Evolutionary conservation across 352 stramenopile species (phyloP).

Genomic region (Phytophthora fragariaefolia): DNA sequence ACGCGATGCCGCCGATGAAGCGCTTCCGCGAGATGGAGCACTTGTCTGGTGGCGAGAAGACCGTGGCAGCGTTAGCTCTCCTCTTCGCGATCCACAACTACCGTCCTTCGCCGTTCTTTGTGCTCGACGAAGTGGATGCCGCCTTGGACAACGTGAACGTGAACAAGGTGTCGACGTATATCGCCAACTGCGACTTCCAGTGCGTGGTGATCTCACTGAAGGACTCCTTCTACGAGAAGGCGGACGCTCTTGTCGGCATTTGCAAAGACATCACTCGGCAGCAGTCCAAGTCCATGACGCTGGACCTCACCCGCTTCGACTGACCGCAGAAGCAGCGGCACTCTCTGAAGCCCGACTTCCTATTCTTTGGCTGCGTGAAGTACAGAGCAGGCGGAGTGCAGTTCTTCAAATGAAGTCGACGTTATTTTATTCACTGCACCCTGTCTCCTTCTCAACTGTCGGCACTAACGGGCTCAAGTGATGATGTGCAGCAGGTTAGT

Average conservation of each 20-base stretch:
- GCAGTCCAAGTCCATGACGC: conserved; percentile 76
- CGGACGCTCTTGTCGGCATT: conserved; percentile 94
- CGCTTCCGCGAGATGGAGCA: conserved; percentile 98
- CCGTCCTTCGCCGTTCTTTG: conserved; percentile 97
- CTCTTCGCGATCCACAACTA: conserved; percentile 99
- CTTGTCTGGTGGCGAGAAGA: conserved; percentile 99
- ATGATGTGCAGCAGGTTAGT: too few species aligned
- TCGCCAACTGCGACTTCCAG: conserved; percentile 95
- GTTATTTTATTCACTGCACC: too few species aligned
- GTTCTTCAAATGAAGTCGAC: too few species aligned
- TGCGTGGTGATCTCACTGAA: conserved; percentile 99
- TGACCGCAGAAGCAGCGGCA: conserved; percentile 8
- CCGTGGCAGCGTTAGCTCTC: conserved; percentile 97
- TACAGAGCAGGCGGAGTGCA: too few species aligned
- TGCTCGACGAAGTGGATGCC: conserved; percentile 99
- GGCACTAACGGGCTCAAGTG: too few species aligned
- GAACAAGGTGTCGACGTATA: conserved; percentile 98
- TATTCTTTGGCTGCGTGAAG: conserved; percentile 24
- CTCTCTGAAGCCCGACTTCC: conserved; percentile 6
- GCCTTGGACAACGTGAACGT: conserved; percentile 99
- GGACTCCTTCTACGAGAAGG: conserved; percentile 97
- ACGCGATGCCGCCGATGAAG: conserved; percentile 99
- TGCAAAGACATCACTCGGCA: conserved; percentile 84
- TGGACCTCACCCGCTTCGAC: conserved; percentile 84
- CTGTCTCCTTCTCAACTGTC: too few species aligned